Percentiles rank a stretch among this genome's conserved stretches.
phyloP scores from a whole-genome alignment of 2,329 filamentous ascomycete genomes.

The Arthrobotrys sphaeroides region DNA sequence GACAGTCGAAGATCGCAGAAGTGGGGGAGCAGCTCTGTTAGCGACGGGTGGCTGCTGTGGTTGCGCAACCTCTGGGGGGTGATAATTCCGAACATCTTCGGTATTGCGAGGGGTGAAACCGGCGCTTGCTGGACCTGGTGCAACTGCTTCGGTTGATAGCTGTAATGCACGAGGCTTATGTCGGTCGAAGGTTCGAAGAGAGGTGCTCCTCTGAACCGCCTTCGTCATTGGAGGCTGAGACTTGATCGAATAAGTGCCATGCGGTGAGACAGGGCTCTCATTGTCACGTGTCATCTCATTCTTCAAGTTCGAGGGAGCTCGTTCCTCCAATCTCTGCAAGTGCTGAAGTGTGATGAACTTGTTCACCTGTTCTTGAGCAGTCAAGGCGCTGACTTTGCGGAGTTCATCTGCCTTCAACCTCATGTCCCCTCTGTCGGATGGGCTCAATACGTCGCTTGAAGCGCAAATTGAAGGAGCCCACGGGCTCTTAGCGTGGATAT shows the following conservation, averaged over 20 bases:
- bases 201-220: slow-evolving; percentile 48
- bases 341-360: slow-evolving; percentile 91
- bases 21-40: not conserved
- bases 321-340: slow-evolving; percentile 63
- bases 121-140: slow-evolving; percentile 44
- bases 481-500: slow-evolving; percentile 19
- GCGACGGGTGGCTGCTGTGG: not conserved
- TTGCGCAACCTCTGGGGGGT: slow-evolving; percentile 22
- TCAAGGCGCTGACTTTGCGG: slow-evolving; percentile 73
- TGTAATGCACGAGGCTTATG: slow-evolving; percentile 44
- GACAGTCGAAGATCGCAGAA: slow-evolving; percentile 33
- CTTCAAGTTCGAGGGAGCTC: slow-evolving; percentile 52
- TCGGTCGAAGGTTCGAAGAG: slow-evolving; percentile 48
- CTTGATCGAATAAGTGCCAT: slow-evolving; percentile 29
- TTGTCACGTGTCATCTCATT: slow-evolving; percentile 31
- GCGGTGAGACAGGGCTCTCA: slow-evolving; percentile 46
- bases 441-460: slow-evolving; percentile 88
- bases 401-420: slow-evolving; percentile 77
- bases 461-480: slow-evolving; percentile 81
- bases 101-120: slow-evolving; percentile 44
- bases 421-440: slow-evolving; percentile 65
- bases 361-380: slow-evolving; percentile 91
- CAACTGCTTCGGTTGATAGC: slow-evolving; percentile 38
- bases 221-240: slow-evolving; percentile 45
- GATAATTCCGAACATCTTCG: slow-evolving; percentile 36